Evolutionary conservation across 1,139 yeast species (phyloP).

Genomic region (Suhomyces yuchorum): DNA sequence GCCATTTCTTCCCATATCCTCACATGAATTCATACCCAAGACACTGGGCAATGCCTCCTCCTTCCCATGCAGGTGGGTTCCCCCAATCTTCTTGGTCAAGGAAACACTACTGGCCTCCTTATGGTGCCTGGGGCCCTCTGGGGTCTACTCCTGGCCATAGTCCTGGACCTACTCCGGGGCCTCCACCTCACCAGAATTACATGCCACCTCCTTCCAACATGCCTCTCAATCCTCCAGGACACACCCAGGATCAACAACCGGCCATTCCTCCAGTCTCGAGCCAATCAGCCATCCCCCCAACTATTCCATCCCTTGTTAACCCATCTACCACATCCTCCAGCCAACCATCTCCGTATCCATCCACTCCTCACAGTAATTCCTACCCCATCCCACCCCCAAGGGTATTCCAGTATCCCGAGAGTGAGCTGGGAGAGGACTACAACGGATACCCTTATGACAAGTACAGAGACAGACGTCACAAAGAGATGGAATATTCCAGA

Average conservation of each 20-base stretch:
- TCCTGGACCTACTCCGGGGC: neutral
- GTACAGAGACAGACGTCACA: slow-evolving; percentile 1
- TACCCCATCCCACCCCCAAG: neutral
- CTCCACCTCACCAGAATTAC: neutral
- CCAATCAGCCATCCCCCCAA: neutral
- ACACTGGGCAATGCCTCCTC: slow-evolving; percentile 9
- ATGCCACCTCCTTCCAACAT: neutral
- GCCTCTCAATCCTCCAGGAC: neutral
- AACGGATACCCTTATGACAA: neutral
- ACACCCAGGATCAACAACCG: neutral
- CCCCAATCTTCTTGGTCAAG: slow-evolving; percentile 6
- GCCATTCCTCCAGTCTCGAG: neutral
- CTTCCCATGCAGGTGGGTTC: slow-evolving; percentile 3
- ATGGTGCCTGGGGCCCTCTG: neutral
- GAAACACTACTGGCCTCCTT: slow-evolving; percentile 3
- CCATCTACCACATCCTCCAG: neutral
- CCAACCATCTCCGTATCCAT: neutral
- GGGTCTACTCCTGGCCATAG: neutral
- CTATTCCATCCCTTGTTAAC: neutral
- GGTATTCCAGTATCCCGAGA: neutral
- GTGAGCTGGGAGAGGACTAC: slow-evolving; percentile 1
- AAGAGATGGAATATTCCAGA: neutral
- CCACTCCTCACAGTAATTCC: neutral
- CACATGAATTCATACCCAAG: slow-evolving; percentile 3
- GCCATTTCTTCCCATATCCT: slow-evolving; percentile 5